These are phyloP conservation scores for Hanseniaspora lachancei DNA, from an alignment of 805 yeast genomes.

Conservation along the genomic window DNA sequence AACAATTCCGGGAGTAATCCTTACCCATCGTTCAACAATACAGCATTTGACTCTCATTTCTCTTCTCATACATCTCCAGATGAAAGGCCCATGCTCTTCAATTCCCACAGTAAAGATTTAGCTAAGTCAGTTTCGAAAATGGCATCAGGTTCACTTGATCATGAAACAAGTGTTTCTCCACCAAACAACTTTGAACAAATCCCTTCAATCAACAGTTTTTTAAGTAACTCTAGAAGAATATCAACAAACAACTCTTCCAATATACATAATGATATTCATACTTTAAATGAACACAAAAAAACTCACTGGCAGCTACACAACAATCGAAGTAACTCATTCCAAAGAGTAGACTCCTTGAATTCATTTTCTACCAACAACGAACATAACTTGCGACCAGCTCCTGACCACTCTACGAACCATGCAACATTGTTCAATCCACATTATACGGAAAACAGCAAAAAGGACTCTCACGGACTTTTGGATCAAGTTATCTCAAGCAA, in stretches of 20 bases:
- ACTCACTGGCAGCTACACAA: slow-evolving; percentile 5
- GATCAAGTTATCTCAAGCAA: slow-evolving; percentile 7
- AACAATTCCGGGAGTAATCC: not conserved
- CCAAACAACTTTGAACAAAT: not conserved
- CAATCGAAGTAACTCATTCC: not conserved
- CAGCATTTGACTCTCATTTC: not conserved
- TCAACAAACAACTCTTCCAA: not conserved
- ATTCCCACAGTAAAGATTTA: not conserved
- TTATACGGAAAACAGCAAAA: not conserved
- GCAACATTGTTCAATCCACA: not conserved
- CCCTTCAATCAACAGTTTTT: not conserved
- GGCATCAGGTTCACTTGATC: not conserved
- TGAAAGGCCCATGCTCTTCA: not conserved
- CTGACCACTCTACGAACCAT: not conserved
- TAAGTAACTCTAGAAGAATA: not conserved
- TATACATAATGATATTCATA: slow-evolving; percentile 1
- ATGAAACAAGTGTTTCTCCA: not conserved
- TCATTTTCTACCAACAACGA: slow-evolving; percentile 8
- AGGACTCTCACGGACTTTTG: slow-evolving; percentile 12
- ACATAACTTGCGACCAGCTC: not conserved
- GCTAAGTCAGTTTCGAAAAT: not conserved
- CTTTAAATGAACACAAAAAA: slow-evolving; percentile 8
- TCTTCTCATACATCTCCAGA: not conserved
- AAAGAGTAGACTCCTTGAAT: not conserved
- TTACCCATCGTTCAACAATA: not conserved